Base-by-base conservation (phyloP, 2,329 filamentous ascomycete species). In the Colletotrichum sansevieriae region DNA sequence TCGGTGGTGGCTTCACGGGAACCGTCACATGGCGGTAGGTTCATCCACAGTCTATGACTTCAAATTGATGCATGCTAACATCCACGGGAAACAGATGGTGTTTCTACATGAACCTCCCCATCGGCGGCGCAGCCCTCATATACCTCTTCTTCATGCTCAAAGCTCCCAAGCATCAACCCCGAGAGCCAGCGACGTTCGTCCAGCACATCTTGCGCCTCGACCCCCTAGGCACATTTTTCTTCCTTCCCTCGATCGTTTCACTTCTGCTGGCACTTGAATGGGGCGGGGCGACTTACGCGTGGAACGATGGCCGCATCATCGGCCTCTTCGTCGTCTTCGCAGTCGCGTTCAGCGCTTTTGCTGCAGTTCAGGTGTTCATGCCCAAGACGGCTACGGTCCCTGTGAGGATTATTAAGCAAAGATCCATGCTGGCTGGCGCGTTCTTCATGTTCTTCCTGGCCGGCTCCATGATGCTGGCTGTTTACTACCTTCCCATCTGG, bases 181-280 rank as follows among this genome's bases (percentile, higher is more conserved):
- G 72, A 25, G 73, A 74, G 15, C 73, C 78, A 8, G 77, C 76
- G 13, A 71, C 78, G 1, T 37, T 82, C 37, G 75, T 75, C 60
- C 76, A 82, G 63, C 85, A 87, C 57, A 74, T 88, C 60, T 79
- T 81, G 71, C 83, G 85, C 0, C 80, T 90, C 56, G 88, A 91
- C 65, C 87, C 87, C 0, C 74, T 90, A 1, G 89, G 89, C 29
- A 89, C 87, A 8, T 74, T 86, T 13, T 83, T 90, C 75, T 87
- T 91, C 71, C 76, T 91, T 15, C 88, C 89, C 0, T 83, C 83
- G 37, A 83, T 90, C 44, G 81, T 90, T 13, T 88, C 83, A 70
- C 84, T 91, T 43, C 77, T 91, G 3, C 79, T 92, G 5, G 89
- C 89, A 1, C 79, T 92, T 39, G 86, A 91, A 73, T 91, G 88